Evolutionary conservation across 306 rosid species (phyloP), one percentile per base, ranked within the genome.

Genomic region (Luffa aegyptiaca): DNA sequence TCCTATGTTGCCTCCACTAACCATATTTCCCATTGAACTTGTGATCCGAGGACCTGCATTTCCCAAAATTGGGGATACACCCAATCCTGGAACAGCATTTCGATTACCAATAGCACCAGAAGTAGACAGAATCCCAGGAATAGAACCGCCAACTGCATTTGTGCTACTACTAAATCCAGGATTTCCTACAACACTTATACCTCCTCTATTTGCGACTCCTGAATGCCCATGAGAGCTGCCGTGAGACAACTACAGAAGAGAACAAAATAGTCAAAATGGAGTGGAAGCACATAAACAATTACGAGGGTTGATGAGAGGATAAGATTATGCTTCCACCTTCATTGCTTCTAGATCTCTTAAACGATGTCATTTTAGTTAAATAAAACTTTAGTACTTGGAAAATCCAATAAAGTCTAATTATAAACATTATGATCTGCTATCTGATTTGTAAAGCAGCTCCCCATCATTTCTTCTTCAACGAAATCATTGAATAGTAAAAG

Each of bases 101-200:
- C 97, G 86, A 85, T 93, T 93, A 88, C 98, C 97, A 87, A 92
- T 87, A 84, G 96, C 93, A 89, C 91, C 96, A 83, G 99, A 93
- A 70, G 97, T 89, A 84, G 97, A 89, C 86, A 93, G 90, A 93
- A 93, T 89, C 88, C 99, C 97, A 83, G 99, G 97, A 85, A 95
- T 89, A 84, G 99, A 91, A 87, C 97, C 93, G 68, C 98, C 97
- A 86, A 96, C 91, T 85, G 96, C 99, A 89, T 93, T 96, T 89
- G 97, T 80, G 91, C 88, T 87, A 88, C 88, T 93, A 90, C 89
- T 90, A 90, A 88, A 96, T 87, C 99, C 99, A 89, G 97, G 98
- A 63, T 90, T 93, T 82, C 97, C 98, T 71, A 93, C 96, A 74
- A 93, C 92, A 93, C 87, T 90, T 84, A 93, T 86, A 91, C 99